Evolutionary conservation across 148 eudicot genomes (phyloP), one percentile per base, ranked within the genome.

Genomic region (Selenicereus undatus): DNA sequence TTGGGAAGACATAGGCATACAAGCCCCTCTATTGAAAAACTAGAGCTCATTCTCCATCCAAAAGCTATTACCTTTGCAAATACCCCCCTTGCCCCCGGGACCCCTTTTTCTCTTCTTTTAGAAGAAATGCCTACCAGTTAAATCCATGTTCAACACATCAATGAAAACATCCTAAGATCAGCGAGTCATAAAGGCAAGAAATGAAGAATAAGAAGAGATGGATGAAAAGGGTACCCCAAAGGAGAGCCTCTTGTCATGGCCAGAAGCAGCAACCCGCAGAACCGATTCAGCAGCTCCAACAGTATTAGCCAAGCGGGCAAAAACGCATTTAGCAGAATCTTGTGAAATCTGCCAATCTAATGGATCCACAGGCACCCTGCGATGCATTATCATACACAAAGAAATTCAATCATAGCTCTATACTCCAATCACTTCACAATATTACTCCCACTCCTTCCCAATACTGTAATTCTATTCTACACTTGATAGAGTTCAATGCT

Each of bases 211-310:
- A 27, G 26, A 21, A 83, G 56, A 71, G n/a, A 62, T 18, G 60
- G 0, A 27, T 20, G 30, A 27, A 52, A 3, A 43, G 9, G 32
- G 45, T 82, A 93, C 98, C 99, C 92, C 91, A 65, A 90, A 68
- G 81, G 93, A 96, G 73, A 96, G 88, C 83, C 94, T 87, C 88
- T 96, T 96, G 80, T 96, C 99, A 72, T 96, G 98, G 52, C 97
- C 99, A 26, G 98, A 91, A 27, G 99, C 99, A 70, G 99, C 98
- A 76, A 96, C 93, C 60, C 99, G 87, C 75, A 96, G 88, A 82
- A 96, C 99, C 58, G 99, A 96, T 90, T 96, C 99, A 64, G 99
- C 95, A 75, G 99, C 99, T 26, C 99, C 99, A 77, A 96, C 83
- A 12, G 98, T 96, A 79, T 96, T 96, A 26, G 98, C 99, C 82